Evolutionary conservation across 352 stramenopile species (phyloP).

Genomic region (Lagenidium sp.): DNA sequence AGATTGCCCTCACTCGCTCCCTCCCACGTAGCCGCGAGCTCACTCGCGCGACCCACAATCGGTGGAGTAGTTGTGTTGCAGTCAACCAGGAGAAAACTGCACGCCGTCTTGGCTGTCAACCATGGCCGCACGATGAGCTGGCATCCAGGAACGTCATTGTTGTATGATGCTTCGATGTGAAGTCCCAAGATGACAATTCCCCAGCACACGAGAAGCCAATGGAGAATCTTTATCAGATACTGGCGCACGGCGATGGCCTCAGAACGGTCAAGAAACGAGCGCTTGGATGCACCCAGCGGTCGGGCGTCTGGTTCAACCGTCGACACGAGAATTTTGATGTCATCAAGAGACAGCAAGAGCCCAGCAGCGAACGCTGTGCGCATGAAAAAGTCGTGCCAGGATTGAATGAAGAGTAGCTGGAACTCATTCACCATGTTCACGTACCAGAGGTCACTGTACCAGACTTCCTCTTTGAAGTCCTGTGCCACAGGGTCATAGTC

Average conservation of each 20-base stretch:
- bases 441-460: slow-evolving; percentile 14
- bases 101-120: slow-evolving; percentile 1
- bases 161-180: slow-evolving; percentile 2
- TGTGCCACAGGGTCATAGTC: slow-evolving; percentile 8
- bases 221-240: neutral
- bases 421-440: slow-evolving; percentile 16
- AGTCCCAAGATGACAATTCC: slow-evolving; percentile 1
- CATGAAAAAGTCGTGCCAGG: slow-evolving; percentile 5
- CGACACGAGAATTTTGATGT: slow-evolving; percentile 15
- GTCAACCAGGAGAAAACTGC: slow-evolving; percentile 10
- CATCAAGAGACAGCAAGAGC: slow-evolving; percentile 10
- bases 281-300: neutral
- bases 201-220: slow-evolving; percentile 2
- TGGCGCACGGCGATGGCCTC: no score
- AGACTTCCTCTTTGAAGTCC: slow-evolving; percentile 8
- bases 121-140: slow-evolving; percentile 8
- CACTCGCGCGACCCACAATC: neutral
- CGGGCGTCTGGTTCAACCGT: slow-evolving; percentile 1
- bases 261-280: neutral
- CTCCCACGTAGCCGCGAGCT: slow-evolving; percentile 1
- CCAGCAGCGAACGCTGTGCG: slow-evolving; percentile 2
- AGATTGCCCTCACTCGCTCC: slow-evolving; percentile 1
- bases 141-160: slow-evolving; percentile 1
- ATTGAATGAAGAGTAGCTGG: slow-evolving; percentile 10
- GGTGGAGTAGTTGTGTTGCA: neutral